phyloP scores from a whole-genome alignment of 139 green algal genomes.

The Chlamydomonas incerta region DNA sequence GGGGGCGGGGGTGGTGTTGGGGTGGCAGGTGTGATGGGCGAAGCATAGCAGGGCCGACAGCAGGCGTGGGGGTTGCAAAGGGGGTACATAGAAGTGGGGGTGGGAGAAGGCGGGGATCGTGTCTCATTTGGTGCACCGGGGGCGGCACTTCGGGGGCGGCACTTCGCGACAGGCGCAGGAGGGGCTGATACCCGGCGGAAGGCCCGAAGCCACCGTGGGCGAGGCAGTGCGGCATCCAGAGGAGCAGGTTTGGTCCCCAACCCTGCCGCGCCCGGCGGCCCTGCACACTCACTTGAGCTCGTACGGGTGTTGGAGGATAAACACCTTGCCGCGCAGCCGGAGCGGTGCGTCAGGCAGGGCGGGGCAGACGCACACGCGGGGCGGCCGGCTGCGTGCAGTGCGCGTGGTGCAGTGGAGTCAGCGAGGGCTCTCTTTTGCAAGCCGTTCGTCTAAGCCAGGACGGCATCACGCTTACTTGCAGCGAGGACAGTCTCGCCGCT shows the following conservation, averaged over 20 bases:
- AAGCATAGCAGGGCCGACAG: no score
- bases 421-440: no score
- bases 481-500: background rate
- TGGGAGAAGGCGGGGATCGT: no score
- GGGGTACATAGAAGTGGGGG: no score
- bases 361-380: slow-evolving; percentile 20
- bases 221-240: no score
- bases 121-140: background rate
- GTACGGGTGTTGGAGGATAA: slow-evolving; percentile 40
- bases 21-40: no score
- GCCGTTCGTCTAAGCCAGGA: background rate
- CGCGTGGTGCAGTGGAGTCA: no score
- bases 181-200: no score
- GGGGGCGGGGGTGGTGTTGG: background rate
- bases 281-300: slow-evolving; percentile 31
- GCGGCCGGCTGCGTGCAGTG: slow-evolving; percentile 9
- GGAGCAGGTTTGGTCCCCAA: background rate
- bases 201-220: no score
- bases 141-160: background rate
- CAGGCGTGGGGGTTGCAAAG: no score
- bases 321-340: slow-evolving; percentile 2
- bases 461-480: background rate
- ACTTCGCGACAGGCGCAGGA: no score
- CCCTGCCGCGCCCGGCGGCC: background rate
- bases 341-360: background rate